These are phyloP conservation scores for Serpula lacrymans DNA, from an alignment of 768 basidiomycete species.

Conservation along the genomic window DNA sequence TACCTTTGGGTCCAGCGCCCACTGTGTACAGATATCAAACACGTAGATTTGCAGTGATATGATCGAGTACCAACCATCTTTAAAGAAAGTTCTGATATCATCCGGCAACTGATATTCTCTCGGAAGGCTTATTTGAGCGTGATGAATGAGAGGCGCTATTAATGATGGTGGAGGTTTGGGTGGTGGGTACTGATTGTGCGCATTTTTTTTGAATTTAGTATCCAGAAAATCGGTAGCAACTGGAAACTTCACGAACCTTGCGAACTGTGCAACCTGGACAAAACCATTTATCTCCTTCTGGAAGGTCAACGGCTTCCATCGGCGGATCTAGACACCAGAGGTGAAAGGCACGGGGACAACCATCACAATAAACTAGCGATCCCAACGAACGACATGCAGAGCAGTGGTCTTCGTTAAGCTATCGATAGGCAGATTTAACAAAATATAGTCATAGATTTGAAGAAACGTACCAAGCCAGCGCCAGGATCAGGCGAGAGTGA, in stretches of 20 bases:
- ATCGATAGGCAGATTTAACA: slow-evolving; percentile 4
- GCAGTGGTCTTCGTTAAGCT: slow-evolving; percentile 81
- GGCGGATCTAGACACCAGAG: slow-evolving; percentile 97
- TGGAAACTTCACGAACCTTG: slow-evolving; percentile 47
- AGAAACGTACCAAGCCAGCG: slow-evolving; percentile 33
- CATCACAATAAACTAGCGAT: slow-evolving; percentile 93
- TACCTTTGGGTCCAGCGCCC: slow-evolving; percentile 70
- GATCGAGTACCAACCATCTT: slow-evolving; percentile 73
- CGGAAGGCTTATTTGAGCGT: slow-evolving; percentile 66
- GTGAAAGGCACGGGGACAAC: slow-evolving; percentile 94
- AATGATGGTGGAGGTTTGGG: slow-evolving; percentile 66
- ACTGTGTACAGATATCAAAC: slow-evolving; percentile 59
- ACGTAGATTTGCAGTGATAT: no score
- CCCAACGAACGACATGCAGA: slow-evolving; percentile 81
- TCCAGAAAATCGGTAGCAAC: not conserved
- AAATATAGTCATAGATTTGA: not conserved
- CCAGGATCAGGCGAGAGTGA: slow-evolving; percentile 36
- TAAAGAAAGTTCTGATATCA: slow-evolving; percentile 79
- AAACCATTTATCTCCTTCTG: slow-evolving; percentile 76
- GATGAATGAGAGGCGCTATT: slow-evolving; percentile 68
- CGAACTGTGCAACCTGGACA: slow-evolving; percentile 68
- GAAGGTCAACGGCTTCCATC: slow-evolving; percentile 82
- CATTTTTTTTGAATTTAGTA: slow-evolving; percentile 2
- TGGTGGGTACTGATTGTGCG: slow-evolving; percentile 50
- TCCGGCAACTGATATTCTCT: slow-evolving; percentile 83